These are phyloP conservation scores for Kwoniella sp. DNA, from an alignment of 768 basidiomycete genomes.

Conservation along the genomic window DNA sequence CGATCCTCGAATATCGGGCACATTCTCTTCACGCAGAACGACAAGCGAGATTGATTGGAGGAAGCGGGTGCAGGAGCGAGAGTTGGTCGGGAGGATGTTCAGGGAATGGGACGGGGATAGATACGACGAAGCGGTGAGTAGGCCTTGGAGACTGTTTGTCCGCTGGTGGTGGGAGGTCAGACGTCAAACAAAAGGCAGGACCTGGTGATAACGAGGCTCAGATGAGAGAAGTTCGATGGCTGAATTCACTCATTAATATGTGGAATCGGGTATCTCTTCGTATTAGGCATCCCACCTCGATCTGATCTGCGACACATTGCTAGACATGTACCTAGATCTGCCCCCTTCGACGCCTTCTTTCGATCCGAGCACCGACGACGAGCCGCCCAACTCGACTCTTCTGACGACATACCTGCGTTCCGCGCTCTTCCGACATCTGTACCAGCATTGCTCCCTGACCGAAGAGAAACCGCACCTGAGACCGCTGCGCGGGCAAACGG, in stretches of 20 bases:
- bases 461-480: slow-evolving; percentile 24
- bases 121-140: slow-evolving; percentile 34
- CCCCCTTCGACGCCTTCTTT: slow-evolving; percentile 1
- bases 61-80: slow-evolving; percentile 37
- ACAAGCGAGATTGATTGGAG: slow-evolving; percentile 35
- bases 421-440: slow-evolving; percentile 31
- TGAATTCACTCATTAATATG: no score
- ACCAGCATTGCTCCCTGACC: slow-evolving; percentile 20
- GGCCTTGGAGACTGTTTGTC: no score
- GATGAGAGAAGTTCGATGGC: background rate
- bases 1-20: slow-evolving; percentile 36
- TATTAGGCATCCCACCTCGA: slow-evolving; percentile 33
- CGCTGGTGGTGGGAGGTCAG: no score
- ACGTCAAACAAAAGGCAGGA: no score
- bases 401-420: slow-evolving; percentile 34
- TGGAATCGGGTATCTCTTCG: no score
- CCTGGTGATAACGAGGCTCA: no score
- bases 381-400: slow-evolving; percentile 27
- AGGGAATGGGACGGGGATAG: slow-evolving; percentile 30
- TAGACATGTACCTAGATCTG: slow-evolving; percentile 37
- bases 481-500: slow-evolving; percentile 23
- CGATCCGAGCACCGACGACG: slow-evolving; percentile 13
- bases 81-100: slow-evolving; percentile 39
- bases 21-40: slow-evolving; percentile 7
- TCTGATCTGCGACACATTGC: slow-evolving; percentile 29